Base-by-base conservation (phyloP, 2,329 filamentous ascomycete genomes). In the Penicillium sp. region DNA sequence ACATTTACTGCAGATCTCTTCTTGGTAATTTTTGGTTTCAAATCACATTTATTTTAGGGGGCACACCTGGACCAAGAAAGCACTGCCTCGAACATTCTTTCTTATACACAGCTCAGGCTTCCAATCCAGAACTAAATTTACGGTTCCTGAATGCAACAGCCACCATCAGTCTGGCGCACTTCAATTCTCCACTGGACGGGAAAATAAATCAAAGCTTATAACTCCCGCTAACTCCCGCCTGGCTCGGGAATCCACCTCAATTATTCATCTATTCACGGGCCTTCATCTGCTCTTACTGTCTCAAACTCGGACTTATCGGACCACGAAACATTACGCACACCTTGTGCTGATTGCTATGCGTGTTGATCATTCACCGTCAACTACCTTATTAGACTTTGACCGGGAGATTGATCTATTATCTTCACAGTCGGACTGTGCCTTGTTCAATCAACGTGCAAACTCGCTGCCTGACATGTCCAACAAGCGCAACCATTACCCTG, bases 51-150 rank as follows among this genome's bases (percentile, higher is more conserved):
- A 52, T 37, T 4, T 27, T 53, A 33, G 59, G 61, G 39, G 39
- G 57, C 60, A 61, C 59, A 54, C 61, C 59, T 64, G 46, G 55
- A 39, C 21, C 48, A 39, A 33, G 33, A 37, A 61, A 61, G 63
- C 63, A 65, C 61, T 64, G 63, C 63, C 61, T 61, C 16, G 45
- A 29, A 24, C 48, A 50, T 50, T 50, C 31, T 51, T 19, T 47
- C 37, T 54, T 61, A 58, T 56, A 49, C 55, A 56, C 59, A 56
- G 33, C 45, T 56, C 53, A 52, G 51, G 35, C 29, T 46, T 49
- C 16, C 54, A 27, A 42, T 55, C 37, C 47, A 22, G 21, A 21
- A 19, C 49, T 26, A 27, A 21, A 39, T 22, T 49, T n/a, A 22
- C 13, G 39, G 45, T 53, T 43, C 49, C 46, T 53, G 52, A 50